Percentiles rank a stretch among this genome's conserved stretches.
phyloP scores from a whole-genome alignment of 179 eudicot genomes.

The Beta lomatogona region DNA sequence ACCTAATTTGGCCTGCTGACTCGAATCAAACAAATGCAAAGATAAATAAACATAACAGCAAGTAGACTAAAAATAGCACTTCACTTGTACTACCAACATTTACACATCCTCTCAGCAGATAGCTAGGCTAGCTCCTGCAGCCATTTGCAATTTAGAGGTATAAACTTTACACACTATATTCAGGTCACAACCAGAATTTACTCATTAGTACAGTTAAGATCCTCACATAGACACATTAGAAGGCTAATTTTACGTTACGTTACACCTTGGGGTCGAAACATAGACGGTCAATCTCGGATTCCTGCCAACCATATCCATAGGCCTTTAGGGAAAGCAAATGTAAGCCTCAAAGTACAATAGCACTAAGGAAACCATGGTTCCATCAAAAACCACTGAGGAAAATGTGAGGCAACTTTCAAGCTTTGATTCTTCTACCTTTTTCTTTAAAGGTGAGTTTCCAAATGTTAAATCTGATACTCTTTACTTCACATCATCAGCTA shows the following conservation, averaged over 20 bases:
- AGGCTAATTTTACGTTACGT: background rate
- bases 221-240: background rate
- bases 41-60: background rate
- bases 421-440: constrained; percentile 18
- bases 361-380: constrained; percentile 19
- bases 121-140: background rate
- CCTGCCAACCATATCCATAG: constrained; percentile 16
- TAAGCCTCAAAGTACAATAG: constrained; percentile 10
- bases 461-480: constrained; percentile 29
- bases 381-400: constrained; percentile 29
- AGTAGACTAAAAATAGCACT: background rate
- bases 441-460: constrained; percentile 21
- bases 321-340: constrained; percentile 9
- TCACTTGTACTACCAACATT: background rate
- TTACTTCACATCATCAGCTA: constrained; percentile 31
- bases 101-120: background rate
- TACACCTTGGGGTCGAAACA: background rate
- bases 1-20: no score
- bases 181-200: background rate
- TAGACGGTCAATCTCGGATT: background rate
- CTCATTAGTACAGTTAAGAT: constrained; percentile 13
- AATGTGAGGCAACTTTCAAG: constrained; percentile 29
- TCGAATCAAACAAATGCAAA: background rate
- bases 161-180: background rate
- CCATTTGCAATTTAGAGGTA: background rate